Base-by-base conservation (phyloP, 192 early-diverging fungal genomes). In the Entomortierella beljakovae region DNA sequence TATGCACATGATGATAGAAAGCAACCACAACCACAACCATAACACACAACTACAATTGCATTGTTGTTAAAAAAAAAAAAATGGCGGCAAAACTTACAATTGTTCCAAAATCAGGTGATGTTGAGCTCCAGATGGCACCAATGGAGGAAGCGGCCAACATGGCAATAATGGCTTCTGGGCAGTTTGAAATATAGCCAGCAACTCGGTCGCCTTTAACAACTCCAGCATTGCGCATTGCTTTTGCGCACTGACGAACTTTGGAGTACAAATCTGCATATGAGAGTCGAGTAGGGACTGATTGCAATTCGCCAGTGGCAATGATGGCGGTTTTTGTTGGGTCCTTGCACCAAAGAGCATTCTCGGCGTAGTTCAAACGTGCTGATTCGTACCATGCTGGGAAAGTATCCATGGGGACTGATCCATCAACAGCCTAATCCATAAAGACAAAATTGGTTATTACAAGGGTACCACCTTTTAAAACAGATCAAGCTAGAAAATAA, bases 301-400 rank as follows among this genome's bases (percentile, higher is more conserved):
- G 66, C 15, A 73, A 26, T 53, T 60, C 81, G 61, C 86, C 87
- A 29, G 88, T 81, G 23, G 87, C 87, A 53, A 90, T 82, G 32
- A 90, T 82, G 23, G 88, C 88, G 15, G 71, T 67, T 73, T 85
- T 88, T 34, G 81, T 62, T 6, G 70, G 33, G 40, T 82, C 80
- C 38, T 83, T 81, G 53, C 80, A 83, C 71, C 84, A 83, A 25
- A 98, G 72, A 15, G 96, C 66, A 76, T 98, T 97, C 72, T 99
- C 95, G 26, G 98, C 91, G 82, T 94, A 97, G 84, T 99, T 99
- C 34, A 99, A 81, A 20, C 81, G 81, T 0, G 92, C 87, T 3
- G 91, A 94, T n/a, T 71, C 32, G 80, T 98, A 99, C 97, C 97
- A 99, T 51, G 88, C 88, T 15, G 97, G 96, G 58, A 98, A 94